Evolutionary conservation across 345 rosid species (phyloP), one percentile per base, ranked within the genome.

Genomic region (Eucalyptus cloeziana): DNA sequence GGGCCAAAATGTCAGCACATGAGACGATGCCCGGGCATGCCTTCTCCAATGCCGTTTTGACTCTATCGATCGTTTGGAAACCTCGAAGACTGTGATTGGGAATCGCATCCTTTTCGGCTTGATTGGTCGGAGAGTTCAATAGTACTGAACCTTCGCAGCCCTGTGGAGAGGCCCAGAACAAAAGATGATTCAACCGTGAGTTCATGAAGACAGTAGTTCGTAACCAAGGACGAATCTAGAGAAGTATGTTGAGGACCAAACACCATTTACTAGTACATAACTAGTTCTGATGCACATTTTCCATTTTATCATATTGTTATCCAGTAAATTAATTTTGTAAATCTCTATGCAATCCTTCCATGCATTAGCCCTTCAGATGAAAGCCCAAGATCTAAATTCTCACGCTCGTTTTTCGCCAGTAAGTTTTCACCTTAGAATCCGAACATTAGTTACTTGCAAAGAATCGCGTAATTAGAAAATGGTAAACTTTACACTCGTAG

Each of bases 121-220:
- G 87, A 8, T 92, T 91, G 79, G 86, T 94, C 8, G 92, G 87
- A 6, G 95, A 92, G 89, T 96, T 92, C 71, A 97, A 89, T 88
- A 97, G 90, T 24, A 97, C 88, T 10, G 99, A 97, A 2, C 93
- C 99, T 22, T 97, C 99, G 24, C 99, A 96, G 51, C 99, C 99
- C 99, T 96, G 92, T 4, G 85, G 47, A 40, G 49, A 62, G 21
- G 27, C 47, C 37, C 87, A 86, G 52, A 51, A 31, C 44, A 51
- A 31, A 51, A 56, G 30, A 86, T 51, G 7, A 49, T 47, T 49
- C 58, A 21, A 21, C 47, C 4, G 85, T 6, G 85, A 76, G 47
- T 76, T 12, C 60, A n/a, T 86, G 40, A 49, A 49, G 37, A 80
- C 47, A 49, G n/a, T 49, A 49, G 33, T 5, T 37, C 30, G 14